Conservation (phyloP, 805 yeast genomes). For the Alloascoidea hylecoeti region DNA sequence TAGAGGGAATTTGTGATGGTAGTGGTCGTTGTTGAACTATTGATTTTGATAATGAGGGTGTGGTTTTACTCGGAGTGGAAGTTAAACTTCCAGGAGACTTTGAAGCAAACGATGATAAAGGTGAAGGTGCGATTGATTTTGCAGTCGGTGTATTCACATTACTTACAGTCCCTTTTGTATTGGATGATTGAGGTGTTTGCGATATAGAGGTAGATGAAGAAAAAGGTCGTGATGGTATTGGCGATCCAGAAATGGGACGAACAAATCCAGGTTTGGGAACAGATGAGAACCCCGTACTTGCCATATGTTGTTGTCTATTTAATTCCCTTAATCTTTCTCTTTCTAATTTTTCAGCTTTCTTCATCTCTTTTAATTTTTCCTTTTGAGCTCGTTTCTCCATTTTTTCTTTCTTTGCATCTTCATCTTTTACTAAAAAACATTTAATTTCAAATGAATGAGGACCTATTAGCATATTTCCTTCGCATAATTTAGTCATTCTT, state of each 20-base stretch:
- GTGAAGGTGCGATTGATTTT: background rate
- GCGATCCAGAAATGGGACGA: background rate
- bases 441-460: slow-evolving; percentile 74
- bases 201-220: background rate
- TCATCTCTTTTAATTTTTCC: slow-evolving; percentile 10
- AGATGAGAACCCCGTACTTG: background rate
- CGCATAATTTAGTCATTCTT: slow-evolving; percentile 79
- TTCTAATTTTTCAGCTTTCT: slow-evolving; percentile 8
- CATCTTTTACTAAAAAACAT: slow-evolving; percentile 77
- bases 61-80: background rate
- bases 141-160: background rate
- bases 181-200: background rate
- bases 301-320: slow-evolving; percentile 6
- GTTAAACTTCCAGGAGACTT: background rate
- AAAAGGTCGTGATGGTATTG: background rate
- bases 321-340: slow-evolving; percentile 8
- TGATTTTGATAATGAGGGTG: no score
- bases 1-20: background rate
- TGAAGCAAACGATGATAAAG: background rate
- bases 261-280: background rate
- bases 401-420: slow-evolving; percentile 19
- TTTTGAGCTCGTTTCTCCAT: slow-evolving; percentile 4
- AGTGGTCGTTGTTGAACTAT: background rate
- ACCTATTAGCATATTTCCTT: slow-evolving; percentile 57
- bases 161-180: background rate